Evolutionary conservation across 2,329 filamentous ascomycete species (phyloP).

Genomic region (Cladorrhinum sp.): DNA sequence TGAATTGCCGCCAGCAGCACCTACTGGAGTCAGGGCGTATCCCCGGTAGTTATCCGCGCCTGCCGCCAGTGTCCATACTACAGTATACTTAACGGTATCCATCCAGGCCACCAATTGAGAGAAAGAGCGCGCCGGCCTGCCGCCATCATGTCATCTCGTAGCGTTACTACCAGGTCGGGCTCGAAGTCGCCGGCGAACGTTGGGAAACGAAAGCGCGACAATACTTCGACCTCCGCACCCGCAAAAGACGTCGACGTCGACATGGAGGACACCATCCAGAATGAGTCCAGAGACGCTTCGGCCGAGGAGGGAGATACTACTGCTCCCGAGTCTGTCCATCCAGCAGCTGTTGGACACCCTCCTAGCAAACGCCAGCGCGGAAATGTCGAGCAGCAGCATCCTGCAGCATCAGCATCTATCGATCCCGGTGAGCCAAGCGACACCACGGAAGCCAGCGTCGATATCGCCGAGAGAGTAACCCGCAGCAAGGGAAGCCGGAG

Average conservation of each 20-base stretch:
- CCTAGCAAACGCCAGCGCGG: constrained; percentile 73
- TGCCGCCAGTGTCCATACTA: too few species aligned
- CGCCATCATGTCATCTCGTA: constrained; percentile 58
- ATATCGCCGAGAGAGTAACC: constrained; percentile 61
- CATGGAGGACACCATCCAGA: constrained; percentile 57
- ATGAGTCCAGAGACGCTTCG: constrained; percentile 78
- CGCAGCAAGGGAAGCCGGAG: constrained; percentile 50
- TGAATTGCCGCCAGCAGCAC: too few species aligned
- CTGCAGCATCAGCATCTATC: constrained; percentile 45
- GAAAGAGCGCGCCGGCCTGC: not conserved
- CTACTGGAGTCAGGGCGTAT: not conserved
- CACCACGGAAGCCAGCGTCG: constrained; percentile 64
- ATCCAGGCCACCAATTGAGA: constrained; percentile 6
- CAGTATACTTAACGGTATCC: not conserved
- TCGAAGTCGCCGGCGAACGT: constrained; percentile 41
- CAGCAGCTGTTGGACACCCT: constrained; percentile 49
- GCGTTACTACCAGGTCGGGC: constrained; percentile 29
- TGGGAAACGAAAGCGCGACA: constrained; percentile 79
- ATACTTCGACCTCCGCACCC: constrained; percentile 32
- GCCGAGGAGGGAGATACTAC: constrained; percentile 77
- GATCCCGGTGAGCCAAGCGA: constrained; percentile 69
- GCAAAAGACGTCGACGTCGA: constrained; percentile 20
- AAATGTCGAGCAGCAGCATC: constrained; percentile 51
- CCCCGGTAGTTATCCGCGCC: too few species aligned
- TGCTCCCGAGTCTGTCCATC: constrained; percentile 56